Percentiles rank a stretch among this genome's conserved stretches.
Evolutionary conservation across 2,329 filamentous ascomycete species (phyloP).

Genomic region (Epichloe hybrida): DNA sequence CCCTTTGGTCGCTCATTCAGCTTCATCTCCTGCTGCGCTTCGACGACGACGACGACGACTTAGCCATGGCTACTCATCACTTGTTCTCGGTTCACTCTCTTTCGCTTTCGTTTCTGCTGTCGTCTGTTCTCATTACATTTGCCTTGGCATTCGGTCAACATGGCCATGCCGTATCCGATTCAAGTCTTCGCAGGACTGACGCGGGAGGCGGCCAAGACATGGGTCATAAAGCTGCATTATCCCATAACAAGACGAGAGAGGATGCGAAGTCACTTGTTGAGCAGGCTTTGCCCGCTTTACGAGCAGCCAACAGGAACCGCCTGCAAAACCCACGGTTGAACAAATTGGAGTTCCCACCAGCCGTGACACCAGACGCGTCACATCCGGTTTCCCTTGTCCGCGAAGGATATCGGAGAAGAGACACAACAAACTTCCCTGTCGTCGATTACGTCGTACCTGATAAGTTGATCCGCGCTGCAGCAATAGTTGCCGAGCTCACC

Average conservation of each 20-base stretch:
- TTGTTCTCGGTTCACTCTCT: neutral
- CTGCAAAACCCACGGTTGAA: neutral
- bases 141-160: neutral
- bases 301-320: neutral
- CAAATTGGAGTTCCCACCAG: neutral
- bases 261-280: neutral
- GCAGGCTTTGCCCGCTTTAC: neutral
- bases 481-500: neutral
- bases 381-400: neutral
- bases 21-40: neutral
- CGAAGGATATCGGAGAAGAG: neutral
- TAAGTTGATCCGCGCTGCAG: neutral
- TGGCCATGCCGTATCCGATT: too few relatives aligned
- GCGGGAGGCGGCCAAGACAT: too few relatives aligned
- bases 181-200: too few relatives aligned
- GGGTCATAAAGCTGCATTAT: neutral
- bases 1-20: neutral
- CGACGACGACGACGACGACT: neutral
- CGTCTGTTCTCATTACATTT: neutral
- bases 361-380: neutral
- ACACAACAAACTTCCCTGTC: neutral
- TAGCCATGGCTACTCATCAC: neutral
- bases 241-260: neutral
- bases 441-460: neutral
- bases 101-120: neutral